Conservation (phyloP, 352 stramenopile species). For the Phytophthora sojae region DNA sequence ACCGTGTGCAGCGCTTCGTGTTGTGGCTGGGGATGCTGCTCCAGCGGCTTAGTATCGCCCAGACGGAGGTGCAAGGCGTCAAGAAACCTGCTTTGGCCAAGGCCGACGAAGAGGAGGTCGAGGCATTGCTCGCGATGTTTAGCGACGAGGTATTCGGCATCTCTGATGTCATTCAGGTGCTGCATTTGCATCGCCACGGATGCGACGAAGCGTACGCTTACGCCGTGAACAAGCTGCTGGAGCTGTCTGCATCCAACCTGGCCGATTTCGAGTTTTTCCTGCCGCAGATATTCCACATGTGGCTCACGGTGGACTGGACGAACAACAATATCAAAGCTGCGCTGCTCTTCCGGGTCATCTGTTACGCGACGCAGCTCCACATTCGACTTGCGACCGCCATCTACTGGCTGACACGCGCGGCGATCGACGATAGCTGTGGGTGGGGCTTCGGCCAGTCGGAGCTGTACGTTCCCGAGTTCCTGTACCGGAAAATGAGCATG, state of each 20-base stretch:
- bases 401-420: slow-evolving; percentile 82
- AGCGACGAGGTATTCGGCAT: slow-evolving; percentile 67
- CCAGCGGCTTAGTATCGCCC: slow-evolving; percentile 63
- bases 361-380: slow-evolving; percentile 75
- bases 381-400: slow-evolving; percentile 81
- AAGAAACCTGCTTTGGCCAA: slow-evolving; percentile 48
- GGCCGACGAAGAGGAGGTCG: slow-evolving; percentile 70
- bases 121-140: slow-evolving; percentile 57
- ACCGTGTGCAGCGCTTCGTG: slow-evolving; percentile 77
- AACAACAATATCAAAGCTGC: slow-evolving; percentile 80
- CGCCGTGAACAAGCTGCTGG: slow-evolving; percentile 77
- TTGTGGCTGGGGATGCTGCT: slow-evolving; percentile 74
- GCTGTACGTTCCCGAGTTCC: slow-evolving; percentile 75
- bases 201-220: slow-evolving; percentile 78
- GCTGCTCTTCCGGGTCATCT: slow-evolving; percentile 78
- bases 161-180: slow-evolving; percentile 83
- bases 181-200: slow-evolving; percentile 82
- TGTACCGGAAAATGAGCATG: slow-evolving; percentile 82
- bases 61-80: slow-evolving; percentile 42
- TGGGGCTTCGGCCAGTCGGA: slow-evolving; percentile 85
- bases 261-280: slow-evolving; percentile 89
- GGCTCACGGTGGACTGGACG: slow-evolving; percentile 81
- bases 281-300: slow-evolving; percentile 86
- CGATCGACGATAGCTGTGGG: slow-evolving; percentile 82
- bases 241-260: slow-evolving; percentile 65